These are phyloP conservation scores for Madurella mycetomatis DNA, from an alignment of 2,329 filamentous ascomycete species.

Conservation along the genomic window DNA sequence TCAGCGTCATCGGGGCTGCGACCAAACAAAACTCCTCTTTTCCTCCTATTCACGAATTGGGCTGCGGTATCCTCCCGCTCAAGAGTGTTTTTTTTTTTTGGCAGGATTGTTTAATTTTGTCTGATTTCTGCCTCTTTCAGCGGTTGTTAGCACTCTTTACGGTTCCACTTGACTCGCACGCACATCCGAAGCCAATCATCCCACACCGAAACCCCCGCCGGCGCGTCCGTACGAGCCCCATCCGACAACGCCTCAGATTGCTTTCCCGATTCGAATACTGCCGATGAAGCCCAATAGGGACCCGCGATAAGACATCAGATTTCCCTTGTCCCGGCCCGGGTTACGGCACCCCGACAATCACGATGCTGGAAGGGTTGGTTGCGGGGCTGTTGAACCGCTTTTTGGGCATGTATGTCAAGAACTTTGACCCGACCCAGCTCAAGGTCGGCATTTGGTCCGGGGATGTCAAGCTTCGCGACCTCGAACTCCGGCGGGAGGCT, in stretches of 20 bases:
- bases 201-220: background rate
- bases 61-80: slow-evolving; percentile 8
- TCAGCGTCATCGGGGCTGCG: slow-evolving; percentile 17
- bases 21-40: slow-evolving; percentile 2
- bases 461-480: slow-evolving; percentile 89
- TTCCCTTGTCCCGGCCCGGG: slow-evolving; percentile 58
- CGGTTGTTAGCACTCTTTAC: background rate
- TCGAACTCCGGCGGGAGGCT: slow-evolving; percentile 89
- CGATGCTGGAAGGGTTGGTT: slow-evolving; percentile 95
- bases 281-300: slow-evolving; percentile 31
- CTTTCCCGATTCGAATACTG: slow-evolving; percentile 10
- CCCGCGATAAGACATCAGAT: slow-evolving; percentile 25
- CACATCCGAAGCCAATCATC: no score
- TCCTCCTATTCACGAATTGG: no score
- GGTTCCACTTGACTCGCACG: no score
- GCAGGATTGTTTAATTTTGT: background rate
- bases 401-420: slow-evolving; percentile 99
- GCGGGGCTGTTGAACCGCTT: slow-evolving; percentile 98
- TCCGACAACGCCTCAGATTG: slow-evolving; percentile 3
- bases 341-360: slow-evolving; percentile 60
- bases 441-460: slow-evolving; percentile 99
- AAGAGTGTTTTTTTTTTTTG: background rate
- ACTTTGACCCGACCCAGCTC: slow-evolving; percentile 95
- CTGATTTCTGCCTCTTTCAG: background rate
- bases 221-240: background rate